Evolutionary conservation across 441 rosid genomes (phyloP).

Genomic region (Metrosideros polymorpha): DNA sequence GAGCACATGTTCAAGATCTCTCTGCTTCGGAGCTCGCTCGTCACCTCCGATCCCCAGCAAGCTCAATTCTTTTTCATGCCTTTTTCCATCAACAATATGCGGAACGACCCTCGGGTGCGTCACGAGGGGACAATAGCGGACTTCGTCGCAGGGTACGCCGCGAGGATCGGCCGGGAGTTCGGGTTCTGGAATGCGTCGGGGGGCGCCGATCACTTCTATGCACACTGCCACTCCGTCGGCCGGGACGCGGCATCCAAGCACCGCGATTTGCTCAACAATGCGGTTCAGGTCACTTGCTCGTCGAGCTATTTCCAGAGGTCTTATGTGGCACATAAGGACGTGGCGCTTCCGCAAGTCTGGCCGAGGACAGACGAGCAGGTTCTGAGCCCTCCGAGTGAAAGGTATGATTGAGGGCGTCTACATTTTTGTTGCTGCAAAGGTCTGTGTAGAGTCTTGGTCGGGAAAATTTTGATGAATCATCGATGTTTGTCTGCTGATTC

Average conservation of each 20-base stretch:
- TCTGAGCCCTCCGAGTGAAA: slow-evolving; percentile 22
- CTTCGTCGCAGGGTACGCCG: slow-evolving; percentile 14
- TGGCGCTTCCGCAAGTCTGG: slow-evolving; percentile 35
- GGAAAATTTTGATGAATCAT: background rate
- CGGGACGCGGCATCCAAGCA: slow-evolving; percentile 22
- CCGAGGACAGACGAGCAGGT: slow-evolving; percentile 12
- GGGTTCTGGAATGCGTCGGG: slow-evolving; percentile 31
- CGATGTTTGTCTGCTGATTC: background rate
- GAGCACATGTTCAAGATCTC: slow-evolving; percentile 38
- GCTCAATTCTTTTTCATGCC: slow-evolving; percentile 38
- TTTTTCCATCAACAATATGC: slow-evolving; percentile 28
- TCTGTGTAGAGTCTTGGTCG: background rate
- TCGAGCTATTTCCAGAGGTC: slow-evolving; percentile 33
- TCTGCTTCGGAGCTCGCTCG: slow-evolving; percentile 21
- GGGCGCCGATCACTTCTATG: slow-evolving; percentile 37
- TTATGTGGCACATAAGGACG: slow-evolving; percentile 30
- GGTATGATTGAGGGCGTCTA: background rate
- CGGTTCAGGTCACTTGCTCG: slow-evolving; percentile 33
- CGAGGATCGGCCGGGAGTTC: slow-evolving; percentile 7
- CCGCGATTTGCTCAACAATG: slow-evolving; percentile 19
- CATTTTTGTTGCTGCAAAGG: background rate
- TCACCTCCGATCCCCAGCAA: slow-evolving; percentile 10
- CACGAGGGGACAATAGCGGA: slow-evolving; percentile 19
- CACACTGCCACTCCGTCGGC: slow-evolving; percentile 30
- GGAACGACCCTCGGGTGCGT: slow-evolving; percentile 30